Evolutionary conservation across 2,329 filamentous ascomycete species (phyloP), one percentile per base, ranked within the genome.

Genomic region (Aspergillus pseudonomiae): DNA sequence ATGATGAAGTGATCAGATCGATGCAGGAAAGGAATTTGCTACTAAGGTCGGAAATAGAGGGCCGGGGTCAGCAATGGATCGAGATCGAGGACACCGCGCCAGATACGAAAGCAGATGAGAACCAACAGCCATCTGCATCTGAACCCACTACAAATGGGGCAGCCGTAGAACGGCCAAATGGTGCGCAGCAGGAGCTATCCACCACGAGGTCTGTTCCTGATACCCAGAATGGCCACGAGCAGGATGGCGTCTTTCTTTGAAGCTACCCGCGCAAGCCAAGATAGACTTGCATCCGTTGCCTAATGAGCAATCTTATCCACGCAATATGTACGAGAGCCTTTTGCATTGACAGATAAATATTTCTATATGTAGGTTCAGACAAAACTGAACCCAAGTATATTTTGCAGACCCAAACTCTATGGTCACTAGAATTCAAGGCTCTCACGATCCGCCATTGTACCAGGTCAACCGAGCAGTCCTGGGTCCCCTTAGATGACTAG

Each of bases 1-100:
- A 90, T 60, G 78, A 83, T 60, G 78, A 78, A 19, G 86, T 89
- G 30, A 83, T 89, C 34, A 74, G 70, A 62, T 79, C 85, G 34
- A 87, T 89, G 79, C 78, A 80, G 60, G 84, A 85, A 74, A 77
- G 87, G 63, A 81, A 88, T 41, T 74, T 73, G 50, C 65, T 89
- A 62, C 74, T 88, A 55, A 85, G 80, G 67, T 69, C 65, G 68
- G 80, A 77, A 63, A 85, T 89, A 16, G 83, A 85, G 69, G 77
- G 80, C 65, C 80, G 87, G 65, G 86, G 86, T 2, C 77, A 86
- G 75, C 74, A 71, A 36, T 89, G 86, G 86, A 78, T 76, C 67
- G 78, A 77, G 62, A 66, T 69, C 56, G 68, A 63, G 48, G 65
- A 68, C 36, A 63, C 59, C 36, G 24, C 80, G 41, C 66, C 65